A percentile compares a stretch with the other conserved stretches of the same genome.
Conservation (phyloP, 1,284 basidiomycete genomes). For the Farysia itapuensis region DNA sequence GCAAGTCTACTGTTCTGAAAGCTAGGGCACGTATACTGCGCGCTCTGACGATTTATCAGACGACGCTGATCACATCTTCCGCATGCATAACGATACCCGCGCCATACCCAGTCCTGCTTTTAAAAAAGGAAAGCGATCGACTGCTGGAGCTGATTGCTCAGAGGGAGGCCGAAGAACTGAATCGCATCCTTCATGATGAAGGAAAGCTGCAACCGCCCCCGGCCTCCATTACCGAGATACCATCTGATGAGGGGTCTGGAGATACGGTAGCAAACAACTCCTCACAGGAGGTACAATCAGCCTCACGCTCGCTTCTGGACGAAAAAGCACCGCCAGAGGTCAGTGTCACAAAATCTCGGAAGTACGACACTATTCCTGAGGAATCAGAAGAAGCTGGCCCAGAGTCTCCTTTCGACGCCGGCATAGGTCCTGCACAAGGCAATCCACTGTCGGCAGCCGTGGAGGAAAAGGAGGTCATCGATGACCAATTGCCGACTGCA, state of each 20-base stretch:
- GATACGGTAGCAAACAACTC: too few species aligned
- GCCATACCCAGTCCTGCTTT: slow-evolving; percentile 37
- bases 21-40: slow-evolving; percentile 26
- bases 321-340: too few species aligned
- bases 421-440: too few species aligned
- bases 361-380: slow-evolving; percentile 28
- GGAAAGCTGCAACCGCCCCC: slow-evolving; percentile 28
- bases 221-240: too few species aligned
- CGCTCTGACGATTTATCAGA: slow-evolving; percentile 41
- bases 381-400: slow-evolving; percentile 36
- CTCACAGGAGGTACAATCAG: too few species aligned
- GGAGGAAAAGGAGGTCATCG: too few species aligned
- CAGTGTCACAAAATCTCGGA: slow-evolving; percentile 7
- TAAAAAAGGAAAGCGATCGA: slow-evolving; percentile 40
- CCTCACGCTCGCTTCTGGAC: too few species aligned
- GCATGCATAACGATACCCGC: slow-evolving; percentile 43
- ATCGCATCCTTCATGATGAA: slow-evolving; percentile 36
- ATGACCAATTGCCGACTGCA: too few species aligned
- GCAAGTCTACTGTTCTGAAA: slow-evolving; percentile 18
- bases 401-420: too few species aligned
- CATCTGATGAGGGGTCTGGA: too few species aligned
- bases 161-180: slow-evolving; percentile 32
- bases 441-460: too few species aligned
- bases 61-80: slow-evolving; percentile 44
- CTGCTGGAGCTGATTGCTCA: slow-evolving; percentile 34